Conservation (phyloP, 768 basidiomycete genomes). For the Mycena galopus region DNA sequence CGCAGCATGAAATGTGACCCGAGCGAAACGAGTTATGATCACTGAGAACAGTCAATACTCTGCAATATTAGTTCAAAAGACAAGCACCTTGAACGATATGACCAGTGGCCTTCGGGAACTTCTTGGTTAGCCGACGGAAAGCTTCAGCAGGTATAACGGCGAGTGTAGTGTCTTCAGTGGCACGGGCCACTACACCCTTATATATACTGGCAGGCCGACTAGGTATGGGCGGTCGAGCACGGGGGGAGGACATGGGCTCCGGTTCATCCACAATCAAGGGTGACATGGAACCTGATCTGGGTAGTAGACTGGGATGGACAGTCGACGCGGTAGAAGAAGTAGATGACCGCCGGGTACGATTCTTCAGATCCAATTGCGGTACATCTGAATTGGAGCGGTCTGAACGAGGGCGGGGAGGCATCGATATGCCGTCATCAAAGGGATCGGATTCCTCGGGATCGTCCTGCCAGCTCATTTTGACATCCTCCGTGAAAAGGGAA, state of each 20-base stretch:
- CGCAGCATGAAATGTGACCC: conserved; percentile 97
- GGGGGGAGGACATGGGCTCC: conserved; percentile 33
- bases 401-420: conserved; percentile 43
- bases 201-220: conserved; percentile 55
- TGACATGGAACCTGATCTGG: conserved; percentile 42
- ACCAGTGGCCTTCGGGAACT: conserved; percentile 96
- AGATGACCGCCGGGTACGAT: conserved; percentile 63
- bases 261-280: conserved; percentile 40
- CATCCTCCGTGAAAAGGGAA: conserved; percentile 95
- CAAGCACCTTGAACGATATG: conserved; percentile 91
- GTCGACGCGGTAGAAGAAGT: conserved; percentile 80
- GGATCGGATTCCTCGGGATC: conserved; percentile 50
- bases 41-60: conserved; percentile 59
- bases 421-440: conserved; percentile 40
- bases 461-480: conserved; percentile 93
- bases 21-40: conserved; percentile 94
- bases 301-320: conserved; percentile 64
- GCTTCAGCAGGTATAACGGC: conserved; percentile 99
- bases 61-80: conserved; percentile 18
- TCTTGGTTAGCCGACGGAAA: conserved; percentile 92
- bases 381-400: conserved; percentile 73
- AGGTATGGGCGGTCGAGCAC: conserved; percentile 38
- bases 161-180: conserved; percentile 92
- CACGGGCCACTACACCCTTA: conserved; percentile 90
- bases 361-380: conserved; percentile 66